Evolutionary conservation across 2,329 filamentous ascomycete species (phyloP), one percentile per base, ranked within the genome.

Genomic region (Diplodia sapinea): DNA sequence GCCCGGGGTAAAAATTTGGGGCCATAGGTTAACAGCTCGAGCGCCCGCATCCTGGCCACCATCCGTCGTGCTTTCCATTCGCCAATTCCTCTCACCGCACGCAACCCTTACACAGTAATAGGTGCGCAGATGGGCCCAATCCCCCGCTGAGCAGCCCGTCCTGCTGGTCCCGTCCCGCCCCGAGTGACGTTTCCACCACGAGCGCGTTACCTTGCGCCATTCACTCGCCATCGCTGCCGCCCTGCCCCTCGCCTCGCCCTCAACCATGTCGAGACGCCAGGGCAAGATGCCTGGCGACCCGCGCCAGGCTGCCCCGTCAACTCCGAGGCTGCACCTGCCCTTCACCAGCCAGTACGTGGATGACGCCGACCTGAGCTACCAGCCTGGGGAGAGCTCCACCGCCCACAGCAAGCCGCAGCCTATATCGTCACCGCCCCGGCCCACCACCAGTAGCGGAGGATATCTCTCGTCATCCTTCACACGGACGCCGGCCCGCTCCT

Each of bases 401-500:
- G 50, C 33, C 33, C 40, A 40, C 51, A 43, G 55, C 56, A 52
- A 33, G 52, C 66, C 66, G 12, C 66, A 57, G 20, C 57, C 66
- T 20, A 64, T 64, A 57, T 52, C 38, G 20, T 67, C 65, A 40
- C 57, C 65, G 33, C 57, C 66, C 31, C 50, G 56, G 36, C 50
- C 66, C 31, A 68, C 50, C 59, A 56, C 29, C n/a, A 59, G 61
- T 20, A 40, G 52, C 15, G 54, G 67, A 40, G 56, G 67, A 23
- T 69, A 67, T 66, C 55, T 71, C 29, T 71, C 70, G n/a, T 70
- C 70, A 17, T 70, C 68, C 6, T 68, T 65, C 36, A 62, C 66
- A 20, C 67, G 78, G 76, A 89, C 91, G 69, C 90, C 90, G 4
- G 88, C 90, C 59, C 84, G 90, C 66, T 92, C 89, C 2, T 92